These are phyloP conservation scores for Trifolium subterraneum DNA, from an alignment of 306 rosid species.

Conservation along the genomic window DNA sequence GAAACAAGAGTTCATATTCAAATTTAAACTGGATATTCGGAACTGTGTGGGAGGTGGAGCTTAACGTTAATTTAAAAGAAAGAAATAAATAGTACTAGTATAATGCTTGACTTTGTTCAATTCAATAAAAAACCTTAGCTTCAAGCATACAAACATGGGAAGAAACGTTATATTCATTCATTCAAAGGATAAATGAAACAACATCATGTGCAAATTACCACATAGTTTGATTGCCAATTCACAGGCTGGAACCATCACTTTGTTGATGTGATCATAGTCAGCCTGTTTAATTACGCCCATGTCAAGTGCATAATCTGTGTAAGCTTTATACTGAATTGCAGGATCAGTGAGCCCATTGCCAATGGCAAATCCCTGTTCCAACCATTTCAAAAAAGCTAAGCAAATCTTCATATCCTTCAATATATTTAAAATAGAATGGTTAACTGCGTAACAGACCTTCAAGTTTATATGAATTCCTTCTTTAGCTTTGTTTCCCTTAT, in stretches of 20 bases:
- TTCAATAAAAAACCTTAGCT: conserved; percentile 6
- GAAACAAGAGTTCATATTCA: not conserved
- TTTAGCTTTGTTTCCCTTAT: conserved; percentile 88
- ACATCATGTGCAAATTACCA: conserved; percentile 58
- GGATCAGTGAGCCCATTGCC: conserved; percentile 99
- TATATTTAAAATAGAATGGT: not conserved
- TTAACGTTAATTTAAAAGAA: conserved; percentile 1
- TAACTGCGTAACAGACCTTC: conserved; percentile 58
- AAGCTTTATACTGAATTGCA: conserved; percentile 88
- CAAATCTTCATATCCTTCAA: conserved; percentile 18
- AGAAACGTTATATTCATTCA: not conserved
- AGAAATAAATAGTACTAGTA: not conserved
- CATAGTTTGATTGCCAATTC: conserved; percentile 84
- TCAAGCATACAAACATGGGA: conserved; percentile 11
- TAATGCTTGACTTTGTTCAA: not conserved
- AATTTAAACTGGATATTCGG: conserved; percentile 1
- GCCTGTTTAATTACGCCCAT: conserved; percentile 74
- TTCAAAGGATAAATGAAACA: conserved; percentile 22
- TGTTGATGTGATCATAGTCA: conserved; percentile 67
- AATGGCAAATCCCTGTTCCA: conserved; percentile 93
- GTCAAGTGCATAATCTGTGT: conserved; percentile 88
- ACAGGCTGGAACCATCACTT: conserved; percentile 74
- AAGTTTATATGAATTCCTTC: conserved; percentile 94
- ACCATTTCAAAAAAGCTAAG: conserved; percentile 38
- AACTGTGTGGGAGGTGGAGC: not conserved